phyloP scores from a whole-genome alignment of 129 eudicot genomes.

The Flaveria linearis region DNA sequence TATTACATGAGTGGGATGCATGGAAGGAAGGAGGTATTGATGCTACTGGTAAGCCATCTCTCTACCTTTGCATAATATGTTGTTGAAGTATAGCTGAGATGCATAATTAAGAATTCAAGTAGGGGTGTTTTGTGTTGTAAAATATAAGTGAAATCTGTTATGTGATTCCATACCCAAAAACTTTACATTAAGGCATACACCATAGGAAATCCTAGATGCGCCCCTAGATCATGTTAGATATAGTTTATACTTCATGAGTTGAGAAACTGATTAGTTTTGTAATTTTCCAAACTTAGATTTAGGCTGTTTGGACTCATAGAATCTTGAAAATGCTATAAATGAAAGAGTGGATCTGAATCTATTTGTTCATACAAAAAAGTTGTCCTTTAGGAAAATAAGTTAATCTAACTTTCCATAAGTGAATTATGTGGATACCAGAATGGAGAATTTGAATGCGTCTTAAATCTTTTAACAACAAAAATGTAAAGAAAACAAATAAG shows the following conservation, averaged over 20 bases:
- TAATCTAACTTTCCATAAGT: background rate
- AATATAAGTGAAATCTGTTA: no score
- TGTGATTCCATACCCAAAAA: background rate
- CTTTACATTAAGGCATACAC: background rate
- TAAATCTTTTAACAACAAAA: background rate
- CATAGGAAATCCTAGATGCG: background rate
- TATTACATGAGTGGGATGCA: conserved; percentile 99
- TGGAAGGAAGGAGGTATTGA: conserved; percentile 99
- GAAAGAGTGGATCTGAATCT: background rate
- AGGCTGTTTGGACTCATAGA: background rate
- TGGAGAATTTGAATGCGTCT: background rate
- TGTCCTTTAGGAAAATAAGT: background rate
- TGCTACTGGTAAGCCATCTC: conserved; percentile 76
- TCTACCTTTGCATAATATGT: background rate
- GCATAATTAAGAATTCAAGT: background rate
- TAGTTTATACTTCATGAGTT: conserved; percentile 1
- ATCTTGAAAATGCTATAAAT: background rate
- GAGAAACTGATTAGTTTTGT: background rate
- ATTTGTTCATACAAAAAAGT: background rate
- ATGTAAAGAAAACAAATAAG: background rate
- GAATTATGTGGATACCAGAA: background rate
- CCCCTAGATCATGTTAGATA: background rate
- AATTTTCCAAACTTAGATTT: background rate
- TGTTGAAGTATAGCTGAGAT: background rate
- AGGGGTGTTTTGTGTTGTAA: background rate